A percentile compares a stretch with the other conserved stretches of the same genome.
These are phyloP conservation scores for Sinapis alba DNA, from an alignment of 441 rosid species.

Conservation along the genomic window DNA sequence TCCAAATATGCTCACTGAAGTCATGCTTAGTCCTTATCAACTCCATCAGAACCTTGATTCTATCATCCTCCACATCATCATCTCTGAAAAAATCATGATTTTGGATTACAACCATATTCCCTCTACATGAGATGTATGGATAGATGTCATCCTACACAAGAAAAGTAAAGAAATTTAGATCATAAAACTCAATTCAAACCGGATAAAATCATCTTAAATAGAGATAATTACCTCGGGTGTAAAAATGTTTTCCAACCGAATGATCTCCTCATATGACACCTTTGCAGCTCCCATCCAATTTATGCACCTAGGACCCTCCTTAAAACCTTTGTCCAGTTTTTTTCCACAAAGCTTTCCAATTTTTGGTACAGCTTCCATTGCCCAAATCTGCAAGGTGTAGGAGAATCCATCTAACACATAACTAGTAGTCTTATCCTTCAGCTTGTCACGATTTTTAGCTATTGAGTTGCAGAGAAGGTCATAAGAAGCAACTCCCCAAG, in stretches of 20 bases:
- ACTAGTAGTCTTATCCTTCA: background rate
- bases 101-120: background rate
- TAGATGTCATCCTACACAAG: background rate
- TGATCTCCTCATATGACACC: no score
- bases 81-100: background rate
- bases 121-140: background rate
- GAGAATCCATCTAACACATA: background rate
- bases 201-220: background rate
- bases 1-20: background rate
- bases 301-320: no score
- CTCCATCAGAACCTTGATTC: background rate
- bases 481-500: background rate
- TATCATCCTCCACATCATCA: background rate
- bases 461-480: background rate
- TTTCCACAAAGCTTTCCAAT: no score
- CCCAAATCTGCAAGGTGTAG: no score
- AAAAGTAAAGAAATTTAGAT: background rate
- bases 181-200: background rate
- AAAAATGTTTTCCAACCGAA: no score
- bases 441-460: background rate
- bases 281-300: no score
- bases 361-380: no score
- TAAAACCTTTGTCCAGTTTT: no score
- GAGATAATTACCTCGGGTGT: no score
- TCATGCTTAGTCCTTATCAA: background rate